Evolutionary conservation across 2,329 filamentous ascomycete species (phyloP).

Genomic region (Xylaria sp.): DNA sequence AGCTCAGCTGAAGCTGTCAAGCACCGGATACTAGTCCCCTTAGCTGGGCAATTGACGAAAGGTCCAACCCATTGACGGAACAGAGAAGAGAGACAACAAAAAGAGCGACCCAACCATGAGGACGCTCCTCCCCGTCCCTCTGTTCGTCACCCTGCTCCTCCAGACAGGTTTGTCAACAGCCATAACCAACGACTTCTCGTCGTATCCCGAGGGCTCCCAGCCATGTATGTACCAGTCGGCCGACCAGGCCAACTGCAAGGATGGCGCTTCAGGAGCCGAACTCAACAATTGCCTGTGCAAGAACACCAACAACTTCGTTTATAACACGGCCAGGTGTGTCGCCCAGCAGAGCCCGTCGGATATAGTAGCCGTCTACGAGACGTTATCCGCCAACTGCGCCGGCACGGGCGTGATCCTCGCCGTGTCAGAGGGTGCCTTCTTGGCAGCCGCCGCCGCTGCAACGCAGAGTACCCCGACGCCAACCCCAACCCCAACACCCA

Average conservation of each 20-base stretch:
- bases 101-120: slow-evolving; percentile 17
- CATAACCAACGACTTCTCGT: slow-evolving; percentile 38
- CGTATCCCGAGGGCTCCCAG: slow-evolving; percentile 40
- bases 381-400: slow-evolving; percentile 40
- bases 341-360: slow-evolving; percentile 35
- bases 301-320: slow-evolving; percentile 46
- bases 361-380: slow-evolving; percentile 39
- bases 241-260: slow-evolving; percentile 35
- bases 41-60: neutral
- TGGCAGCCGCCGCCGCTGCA: slow-evolving; percentile 29
- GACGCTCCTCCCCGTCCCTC: slow-evolving; percentile 19
- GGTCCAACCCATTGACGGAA: neutral
- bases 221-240: slow-evolving; percentile 41
- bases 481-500: slow-evolving; percentile 13
- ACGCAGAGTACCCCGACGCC: slow-evolving; percentile 19
- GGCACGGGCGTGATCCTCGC: slow-evolving; percentile 40
- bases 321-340: slow-evolving; percentile 43
- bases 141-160: slow-evolving; percentile 30
- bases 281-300: slow-evolving; percentile 48
- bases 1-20: neutral
- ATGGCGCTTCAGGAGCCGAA: slow-evolving; percentile 34
- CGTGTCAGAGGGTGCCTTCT: slow-evolving; percentile 39
- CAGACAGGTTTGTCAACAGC: slow-evolving; percentile 23
- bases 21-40: neutral
- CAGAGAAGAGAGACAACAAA: neutral